These are phyloP conservation scores for Diplosphaera chodatii DNA, from an alignment of 139 green algal species.

Conservation along the genomic window DNA sequence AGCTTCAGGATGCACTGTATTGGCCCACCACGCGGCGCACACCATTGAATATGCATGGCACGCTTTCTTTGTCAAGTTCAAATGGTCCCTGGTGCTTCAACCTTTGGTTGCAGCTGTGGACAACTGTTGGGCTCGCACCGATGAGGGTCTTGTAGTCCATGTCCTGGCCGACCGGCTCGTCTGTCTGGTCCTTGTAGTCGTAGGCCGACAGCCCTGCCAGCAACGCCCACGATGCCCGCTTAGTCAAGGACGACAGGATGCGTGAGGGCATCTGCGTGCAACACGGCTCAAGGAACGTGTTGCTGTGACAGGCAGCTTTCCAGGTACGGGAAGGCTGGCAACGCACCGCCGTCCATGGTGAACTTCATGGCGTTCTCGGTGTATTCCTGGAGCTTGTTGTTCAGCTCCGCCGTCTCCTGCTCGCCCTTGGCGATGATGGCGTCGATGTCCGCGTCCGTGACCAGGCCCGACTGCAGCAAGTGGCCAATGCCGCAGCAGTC, in stretches of 20 bases:
- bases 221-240: too few species aligned
- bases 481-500: too few species aligned
- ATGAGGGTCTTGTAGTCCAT: constrained; percentile 48
- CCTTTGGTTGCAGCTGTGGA: too few species aligned
- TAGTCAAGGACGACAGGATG: too few species aligned
- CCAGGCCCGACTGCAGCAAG: constrained; percentile 26
- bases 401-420: constrained; percentile 79
- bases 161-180: constrained; percentile 32
- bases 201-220: constrained; percentile 59
- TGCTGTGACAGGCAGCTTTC: too few species aligned
- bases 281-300: neutral
- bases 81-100: too few species aligned
- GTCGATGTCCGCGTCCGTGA: constrained; percentile 93
- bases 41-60: too few species aligned
- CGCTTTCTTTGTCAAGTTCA: too few species aligned
- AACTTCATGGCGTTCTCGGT: constrained; percentile 93
- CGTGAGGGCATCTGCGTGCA: neutral
- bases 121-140: constrained; percentile 9
- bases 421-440: constrained; percentile 93
- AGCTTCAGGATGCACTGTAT: too few species aligned
- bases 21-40: too few species aligned
- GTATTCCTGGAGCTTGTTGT: constrained; percentile 95
- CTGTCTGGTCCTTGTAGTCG: constrained; percentile 78
- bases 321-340: too few species aligned
- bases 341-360: constrained; percentile 77